A percentile compares a stretch with the other conserved stretches of the same genome.
Conservation (phyloP, 2,329 filamentous ascomycete species). For the Clonostachys chloroleuca region DNA sequence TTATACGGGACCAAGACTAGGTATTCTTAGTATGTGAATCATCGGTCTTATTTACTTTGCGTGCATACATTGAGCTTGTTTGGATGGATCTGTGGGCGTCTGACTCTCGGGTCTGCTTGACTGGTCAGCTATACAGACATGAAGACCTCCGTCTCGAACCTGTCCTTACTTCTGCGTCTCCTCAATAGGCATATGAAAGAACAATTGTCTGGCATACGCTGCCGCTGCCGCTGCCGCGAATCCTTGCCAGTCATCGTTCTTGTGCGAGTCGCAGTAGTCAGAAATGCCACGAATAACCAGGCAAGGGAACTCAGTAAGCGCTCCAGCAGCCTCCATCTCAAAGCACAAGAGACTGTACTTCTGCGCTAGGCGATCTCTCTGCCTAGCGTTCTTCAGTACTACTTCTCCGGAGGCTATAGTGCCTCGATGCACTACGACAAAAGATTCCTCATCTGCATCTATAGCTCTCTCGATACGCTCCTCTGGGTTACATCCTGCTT, state of each 20-base stretch:
- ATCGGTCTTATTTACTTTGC: too few species aligned
- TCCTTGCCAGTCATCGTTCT: slow-evolving; percentile 22
- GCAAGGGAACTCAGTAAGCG: slow-evolving; percentile 15
- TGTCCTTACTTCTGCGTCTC: neutral
- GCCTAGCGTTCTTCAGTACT: slow-evolving; percentile 6
- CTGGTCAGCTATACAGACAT: too few species aligned
- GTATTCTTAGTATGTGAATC: too few species aligned
- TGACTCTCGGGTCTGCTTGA: too few species aligned
- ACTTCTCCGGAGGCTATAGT: slow-evolving; percentile 10
- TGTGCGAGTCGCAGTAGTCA: slow-evolving; percentile 29
- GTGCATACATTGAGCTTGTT: too few species aligned
- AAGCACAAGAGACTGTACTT: slow-evolving; percentile 18
- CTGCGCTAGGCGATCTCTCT: slow-evolving; percentile 6
- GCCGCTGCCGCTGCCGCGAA: slow-evolving; percentile 25
- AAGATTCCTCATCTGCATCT: slow-evolving; percentile 3
- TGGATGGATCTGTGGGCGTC: too few species aligned
- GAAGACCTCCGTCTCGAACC: too few species aligned
- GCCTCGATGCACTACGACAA: slow-evolving; percentile 8
- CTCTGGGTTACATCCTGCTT: slow-evolving; percentile 3
- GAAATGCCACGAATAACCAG: slow-evolving; percentile 26
- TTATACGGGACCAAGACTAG: too few species aligned
- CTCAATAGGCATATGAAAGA: neutral
- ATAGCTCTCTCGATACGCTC: slow-evolving; percentile 4
- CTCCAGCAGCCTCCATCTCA: slow-evolving; percentile 9
- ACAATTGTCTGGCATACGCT: slow-evolving; percentile 6